These are phyloP conservation scores for Gleditsia sinensis DNA, from an alignment of 306 rosid species.

Conservation along the genomic window DNA sequence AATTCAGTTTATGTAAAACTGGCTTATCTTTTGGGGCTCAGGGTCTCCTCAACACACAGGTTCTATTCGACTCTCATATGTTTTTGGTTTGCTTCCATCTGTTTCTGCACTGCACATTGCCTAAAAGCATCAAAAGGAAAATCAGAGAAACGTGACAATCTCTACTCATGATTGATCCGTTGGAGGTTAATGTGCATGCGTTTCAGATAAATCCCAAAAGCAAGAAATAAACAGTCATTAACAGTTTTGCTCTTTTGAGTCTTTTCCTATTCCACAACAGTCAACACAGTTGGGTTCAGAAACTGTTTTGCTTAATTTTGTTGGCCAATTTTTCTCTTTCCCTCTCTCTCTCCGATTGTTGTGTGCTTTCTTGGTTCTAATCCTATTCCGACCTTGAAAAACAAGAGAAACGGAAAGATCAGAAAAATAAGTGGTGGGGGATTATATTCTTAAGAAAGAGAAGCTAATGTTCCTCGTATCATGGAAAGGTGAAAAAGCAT, in stretches of 20 bases:
- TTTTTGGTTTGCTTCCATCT: slow-evolving; percentile 37
- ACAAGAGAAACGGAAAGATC: slow-evolving; percentile 21
- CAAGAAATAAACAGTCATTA: slow-evolving; percentile 20
- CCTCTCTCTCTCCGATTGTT: not conserved
- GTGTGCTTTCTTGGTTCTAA: slow-evolving; percentile 43
- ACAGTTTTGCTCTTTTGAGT: slow-evolving; percentile 14
- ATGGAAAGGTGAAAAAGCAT: slow-evolving; percentile 54
- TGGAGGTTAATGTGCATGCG: slow-evolving; percentile 36
- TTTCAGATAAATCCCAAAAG: slow-evolving; percentile 30
- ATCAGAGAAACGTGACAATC: slow-evolving; percentile 17
- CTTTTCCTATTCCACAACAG: slow-evolving; percentile 17
- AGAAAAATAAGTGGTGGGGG: slow-evolving; percentile 44
- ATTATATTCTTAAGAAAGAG: slow-evolving; percentile 68
- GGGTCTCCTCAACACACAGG: slow-evolving; percentile 92
- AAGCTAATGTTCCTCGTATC: slow-evolving; percentile 63
- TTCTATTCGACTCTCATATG: slow-evolving; percentile 36
- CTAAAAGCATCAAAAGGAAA: slow-evolving; percentile 24
- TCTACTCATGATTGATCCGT: not conserved
- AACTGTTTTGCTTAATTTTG: slow-evolving; percentile 35
- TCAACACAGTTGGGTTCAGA: slow-evolving; percentile 24
- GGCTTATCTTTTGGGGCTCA: slow-evolving; percentile 86
- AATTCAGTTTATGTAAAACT: slow-evolving; percentile 57
- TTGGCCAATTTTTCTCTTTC: not conserved
- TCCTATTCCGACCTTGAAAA: slow-evolving; percentile 33
- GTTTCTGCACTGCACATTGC: slow-evolving; percentile 38